Evolutionary conservation across 306 rosid species (phyloP), one percentile per base, ranked within the genome.

Genomic region (Cicer judaicum): DNA sequence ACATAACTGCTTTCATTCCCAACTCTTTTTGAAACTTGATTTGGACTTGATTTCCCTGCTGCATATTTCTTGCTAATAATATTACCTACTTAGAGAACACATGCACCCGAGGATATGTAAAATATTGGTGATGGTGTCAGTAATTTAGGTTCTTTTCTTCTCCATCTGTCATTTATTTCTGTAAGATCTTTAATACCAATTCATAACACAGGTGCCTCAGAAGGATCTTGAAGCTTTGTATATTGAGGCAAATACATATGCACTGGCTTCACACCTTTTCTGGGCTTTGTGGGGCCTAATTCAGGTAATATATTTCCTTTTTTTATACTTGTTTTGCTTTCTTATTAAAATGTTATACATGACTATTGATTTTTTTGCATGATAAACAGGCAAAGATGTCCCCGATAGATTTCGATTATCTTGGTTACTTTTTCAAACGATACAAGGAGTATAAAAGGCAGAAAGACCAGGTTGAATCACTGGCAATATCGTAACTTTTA

Each of bases 231-330:
- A 87, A 76, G 68, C 87, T 55, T 82, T 92, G 10, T 95, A 90
- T 74, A 86, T 86, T 34, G 98, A 95, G 85, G 67, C 92, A 67
- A 95, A 92, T 80, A 82, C 89, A 34, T 95, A 78, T 76, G 78
- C 80, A 78, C 67, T 92, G 75, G 97, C 93, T 19, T 64, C 99
- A 0, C 96, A 95, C 87, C 29, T 95, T 79, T 81, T 76, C 79
- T 95, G 99, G 99, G 95, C 97, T 53, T 80, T 94, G 78, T 94
- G 99, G 99, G 99, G 86, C 50, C n/a, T 90, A 56, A 90, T 95
- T 71, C 99, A 95, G 99, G 99, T 95, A 82, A 40, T 10, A 47
- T 48, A n/a, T 54, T 85, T 78, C 43, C 64, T 48, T 43, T 73
- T 36, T 77, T 34, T 34, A 38, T 77, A 56, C 68, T 73, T 4